Evolutionary conservation across 495 filamentous ascomycete genomes (phyloP), one percentile per base, ranked within the genome.

Genomic region (Neurospora terricola): DNA sequence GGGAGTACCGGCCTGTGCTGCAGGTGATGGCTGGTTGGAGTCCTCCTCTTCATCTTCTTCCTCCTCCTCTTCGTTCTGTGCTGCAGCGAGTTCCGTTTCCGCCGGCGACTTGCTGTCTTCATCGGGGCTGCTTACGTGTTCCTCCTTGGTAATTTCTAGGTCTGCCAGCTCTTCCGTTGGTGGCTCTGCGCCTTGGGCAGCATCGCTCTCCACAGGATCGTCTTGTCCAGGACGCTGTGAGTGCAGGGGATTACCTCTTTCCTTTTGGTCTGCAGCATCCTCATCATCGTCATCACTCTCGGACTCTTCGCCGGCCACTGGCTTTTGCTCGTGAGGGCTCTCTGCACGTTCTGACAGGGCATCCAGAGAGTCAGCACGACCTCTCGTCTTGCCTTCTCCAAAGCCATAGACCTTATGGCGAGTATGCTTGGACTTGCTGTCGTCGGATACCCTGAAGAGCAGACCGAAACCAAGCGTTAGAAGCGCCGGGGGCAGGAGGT

Each of bases 401-500:
- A 75, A 74, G 75, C 88, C 86, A 69, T 90, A 86, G 48, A 93
- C 74, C 54, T 91, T 86, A 80, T 94, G 90, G 77, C 90, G 93
- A 39, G 90, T 86, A 82, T 98, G 94, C 69, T 89, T 90, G 37
- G 84, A 86, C 77, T 93, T 92, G 78, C 94, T 97, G 73, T 96
- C 91, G 74, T 97, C 93, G 77, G 93, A 97, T 71, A 99, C 87
- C 79, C 88, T 91, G 80, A 96, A 99, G 80, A 97, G 84, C 48
- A 98, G 86, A 5, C 88, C 94, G 79, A 97, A 93, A 0, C 96
- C 96, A 48, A 99, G 85, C 40, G 97, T 84, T 40, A 98, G 83
- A 77, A 95, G 93, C 11, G 95, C 91, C 3, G 96, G 96, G 3
- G 94, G 94, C 62, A 99, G 82, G 76, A 91, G 94, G 75, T 97